These are phyloP conservation scores for Penicillium thymicola DNA, from an alignment of 2,329 filamentous ascomycete species.

Conservation along the genomic window DNA sequence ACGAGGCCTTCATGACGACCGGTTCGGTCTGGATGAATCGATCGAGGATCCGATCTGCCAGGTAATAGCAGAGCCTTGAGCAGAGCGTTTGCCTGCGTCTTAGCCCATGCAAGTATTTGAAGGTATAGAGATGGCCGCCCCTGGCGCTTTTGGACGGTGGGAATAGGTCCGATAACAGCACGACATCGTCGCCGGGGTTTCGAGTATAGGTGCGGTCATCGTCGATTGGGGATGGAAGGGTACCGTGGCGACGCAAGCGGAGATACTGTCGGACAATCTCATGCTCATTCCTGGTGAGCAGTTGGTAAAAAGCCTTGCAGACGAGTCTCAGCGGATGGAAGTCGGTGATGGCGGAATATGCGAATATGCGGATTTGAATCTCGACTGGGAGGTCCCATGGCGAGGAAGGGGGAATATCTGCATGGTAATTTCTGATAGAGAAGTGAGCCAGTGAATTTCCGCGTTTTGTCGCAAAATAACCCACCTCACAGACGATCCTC, in stretches of 20 bases:
- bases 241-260: constrained; percentile 41
- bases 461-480: not conserved
- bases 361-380: constrained; percentile 42
- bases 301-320: constrained; percentile 36
- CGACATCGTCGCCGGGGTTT: constrained; percentile 43
- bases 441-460: not conserved
- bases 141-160: constrained; percentile 37
- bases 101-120: constrained; percentile 39
- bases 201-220: constrained; percentile 38
- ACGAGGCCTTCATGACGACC: constrained; percentile 30
- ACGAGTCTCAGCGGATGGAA: constrained; percentile 38
- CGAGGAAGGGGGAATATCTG: constrained; percentile 27
- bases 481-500: constrained; percentile 10
- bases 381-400: constrained; percentile 44
- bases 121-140: constrained; percentile 40
- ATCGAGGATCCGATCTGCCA: constrained; percentile 43
- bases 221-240: constrained; percentile 40
- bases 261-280: constrained; percentile 43
- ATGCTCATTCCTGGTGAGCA: constrained; percentile 39
- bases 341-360: constrained; percentile 39
- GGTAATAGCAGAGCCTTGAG: constrained; percentile 39
- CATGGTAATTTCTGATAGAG: constrained; percentile 21
- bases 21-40: constrained; percentile 35
- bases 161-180: constrained; percentile 44
- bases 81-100: constrained; percentile 39